Evolutionary conservation across 495 filamentous ascomycete genomes (phyloP).

Genomic region (Parachaetomium inaequale): DNA sequence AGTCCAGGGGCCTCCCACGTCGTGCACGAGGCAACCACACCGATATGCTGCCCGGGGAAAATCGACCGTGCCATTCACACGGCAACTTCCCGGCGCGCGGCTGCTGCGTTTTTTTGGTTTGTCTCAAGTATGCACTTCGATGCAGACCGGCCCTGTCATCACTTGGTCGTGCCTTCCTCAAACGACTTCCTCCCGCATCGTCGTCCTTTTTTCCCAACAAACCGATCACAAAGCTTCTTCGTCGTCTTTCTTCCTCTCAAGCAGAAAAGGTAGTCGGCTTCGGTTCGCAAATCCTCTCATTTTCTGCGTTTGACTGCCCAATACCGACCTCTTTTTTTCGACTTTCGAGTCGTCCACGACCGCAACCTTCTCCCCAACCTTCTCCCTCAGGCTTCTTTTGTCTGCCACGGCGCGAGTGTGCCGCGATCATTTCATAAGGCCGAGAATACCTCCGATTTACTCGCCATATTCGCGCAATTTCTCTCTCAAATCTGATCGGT

Average conservation of each 20-base stretch:
- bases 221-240: neutral
- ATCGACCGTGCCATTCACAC: no score
- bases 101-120: neutral
- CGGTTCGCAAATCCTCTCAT: neutral
- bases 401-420: neutral
- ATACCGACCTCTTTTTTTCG: neutral
- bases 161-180: neutral
- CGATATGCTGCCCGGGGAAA: no score
- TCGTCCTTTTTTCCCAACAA: neutral
- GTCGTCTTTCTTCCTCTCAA: neutral
- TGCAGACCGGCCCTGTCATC: neutral
- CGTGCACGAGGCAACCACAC: no score
- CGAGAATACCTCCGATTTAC: neutral
- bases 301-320: neutral
- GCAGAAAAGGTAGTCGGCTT: neutral
- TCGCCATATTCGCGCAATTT: neutral
- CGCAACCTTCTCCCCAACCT: neutral
- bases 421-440: neutral
- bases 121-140: neutral
- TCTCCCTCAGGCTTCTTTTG: neutral
- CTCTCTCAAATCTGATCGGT: neutral
- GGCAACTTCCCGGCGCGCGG: no score
- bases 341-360: neutral
- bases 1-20: no score
- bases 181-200: neutral